These are phyloP conservation scores for Paramecium sexaurelia DNA, from an alignment of 73 alveolate genomes.

Conservation along the genomic window DNA sequence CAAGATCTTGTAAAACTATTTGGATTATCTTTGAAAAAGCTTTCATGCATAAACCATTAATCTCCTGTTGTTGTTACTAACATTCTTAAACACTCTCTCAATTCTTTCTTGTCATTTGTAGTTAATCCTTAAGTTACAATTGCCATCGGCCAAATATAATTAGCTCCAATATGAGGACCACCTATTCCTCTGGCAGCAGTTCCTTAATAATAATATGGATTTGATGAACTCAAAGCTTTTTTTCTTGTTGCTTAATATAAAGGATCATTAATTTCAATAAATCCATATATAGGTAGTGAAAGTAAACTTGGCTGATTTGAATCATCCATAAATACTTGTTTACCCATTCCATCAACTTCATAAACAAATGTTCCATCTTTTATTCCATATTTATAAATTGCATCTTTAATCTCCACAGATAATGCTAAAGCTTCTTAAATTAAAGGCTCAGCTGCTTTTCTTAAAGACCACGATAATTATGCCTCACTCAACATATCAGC, in stretches of 20 bases:
- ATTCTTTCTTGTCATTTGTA: constrained; percentile 73
- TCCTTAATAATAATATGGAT: constrained; percentile 83
- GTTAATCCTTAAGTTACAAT: constrained; percentile 85
- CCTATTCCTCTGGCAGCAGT: constrained; percentile 82
- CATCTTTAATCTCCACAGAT: constrained; percentile 69
- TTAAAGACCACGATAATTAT: neutral
- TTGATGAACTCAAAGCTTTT: constrained; percentile 73
- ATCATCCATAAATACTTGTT: constrained; percentile 84
- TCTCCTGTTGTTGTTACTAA: constrained; percentile 76
- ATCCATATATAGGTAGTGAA: constrained; percentile 78
- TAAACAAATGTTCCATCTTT: constrained; percentile 76
- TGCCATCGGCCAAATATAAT: constrained; percentile 89
- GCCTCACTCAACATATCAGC: constrained; percentile 71
- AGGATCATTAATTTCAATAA: constrained; percentile 77
- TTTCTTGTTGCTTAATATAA: constrained; percentile 79
- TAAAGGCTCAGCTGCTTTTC: constrained; percentile 12
- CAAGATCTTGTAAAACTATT: constrained; percentile 81
- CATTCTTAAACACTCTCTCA: constrained; percentile 77
- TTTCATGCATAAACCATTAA: constrained; percentile 85
- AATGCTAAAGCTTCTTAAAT: constrained; percentile 64
- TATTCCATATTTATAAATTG: constrained; percentile 76
- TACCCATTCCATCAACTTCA: constrained; percentile 88
- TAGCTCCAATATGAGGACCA: constrained; percentile 81
- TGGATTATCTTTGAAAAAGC: constrained; percentile 78
- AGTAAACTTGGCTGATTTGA: constrained; percentile 86